Conservation (phyloP, 2,329 filamentous ascomycete species). For the Fusarium sp. region DNA sequence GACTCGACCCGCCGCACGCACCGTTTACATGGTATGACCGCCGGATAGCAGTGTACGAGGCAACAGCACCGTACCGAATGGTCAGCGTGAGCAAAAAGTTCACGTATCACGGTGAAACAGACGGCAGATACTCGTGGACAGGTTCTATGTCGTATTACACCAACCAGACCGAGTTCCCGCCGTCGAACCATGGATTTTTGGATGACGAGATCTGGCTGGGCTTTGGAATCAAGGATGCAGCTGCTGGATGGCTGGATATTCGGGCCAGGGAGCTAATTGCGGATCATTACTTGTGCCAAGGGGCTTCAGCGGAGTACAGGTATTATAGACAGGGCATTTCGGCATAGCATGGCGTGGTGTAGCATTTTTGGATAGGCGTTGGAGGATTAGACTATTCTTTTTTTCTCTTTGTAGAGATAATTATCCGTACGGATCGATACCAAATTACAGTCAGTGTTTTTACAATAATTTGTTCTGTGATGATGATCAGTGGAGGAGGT, state of each 20-base stretch:
- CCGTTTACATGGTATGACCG: constrained; percentile 36
- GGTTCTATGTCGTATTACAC: constrained; percentile 34
- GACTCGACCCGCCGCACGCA: constrained; percentile 14
- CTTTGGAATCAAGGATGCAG: constrained; percentile 36
- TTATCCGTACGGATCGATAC: too few relatives aligned
- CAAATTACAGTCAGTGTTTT: too few relatives aligned
- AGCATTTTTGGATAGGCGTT: constrained; percentile 11
- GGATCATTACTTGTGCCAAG: constrained; percentile 37
- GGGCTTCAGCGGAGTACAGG: constrained; percentile 22
- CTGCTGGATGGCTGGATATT: constrained; percentile 38
- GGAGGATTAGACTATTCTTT: neutral
- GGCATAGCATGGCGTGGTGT: constrained; percentile 1
- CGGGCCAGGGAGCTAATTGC: constrained; percentile 28
- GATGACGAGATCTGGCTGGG: constrained; percentile 40
- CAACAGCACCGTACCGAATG: constrained; percentile 34
- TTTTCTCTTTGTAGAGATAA: neutral
- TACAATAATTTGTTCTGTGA: neutral
- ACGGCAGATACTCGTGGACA: constrained; percentile 33
- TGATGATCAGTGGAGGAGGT: neutral
- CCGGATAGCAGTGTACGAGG: constrained; percentile 31
- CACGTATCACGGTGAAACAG: constrained; percentile 36
- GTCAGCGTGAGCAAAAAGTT: constrained; percentile 39
- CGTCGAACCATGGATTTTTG: constrained; percentile 32
- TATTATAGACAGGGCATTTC: constrained; percentile 27
- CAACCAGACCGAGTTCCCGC: constrained; percentile 19